Conservation (phyloP, 2,329 filamentous ascomycete species). For the Aspergillus brunneoviolaceus region DNA sequence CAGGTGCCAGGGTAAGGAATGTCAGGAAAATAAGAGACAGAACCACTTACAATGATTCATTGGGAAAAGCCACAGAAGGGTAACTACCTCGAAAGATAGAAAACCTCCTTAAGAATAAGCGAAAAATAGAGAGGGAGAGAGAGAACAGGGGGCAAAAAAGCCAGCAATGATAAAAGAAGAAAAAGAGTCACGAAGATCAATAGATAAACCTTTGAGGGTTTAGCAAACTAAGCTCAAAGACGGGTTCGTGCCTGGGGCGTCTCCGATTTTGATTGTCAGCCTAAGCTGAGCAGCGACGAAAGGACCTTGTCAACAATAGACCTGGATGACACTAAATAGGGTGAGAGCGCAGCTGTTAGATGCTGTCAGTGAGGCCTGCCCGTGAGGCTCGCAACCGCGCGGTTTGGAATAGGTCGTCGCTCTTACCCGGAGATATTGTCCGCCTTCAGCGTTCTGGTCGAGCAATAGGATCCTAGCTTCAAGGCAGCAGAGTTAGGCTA, state of each 20-base stretch:
- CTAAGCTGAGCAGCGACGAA: conserved; percentile 23
- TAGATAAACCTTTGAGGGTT: not conserved
- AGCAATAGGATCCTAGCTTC: conserved; percentile 3
- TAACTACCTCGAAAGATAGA: not conserved
- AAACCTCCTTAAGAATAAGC: not conserved
- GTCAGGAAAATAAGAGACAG: conserved; percentile 24
- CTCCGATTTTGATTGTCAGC: conserved; percentile 20
- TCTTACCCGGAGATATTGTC: conserved; percentile 4
- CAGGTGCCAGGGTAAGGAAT: not conserved
- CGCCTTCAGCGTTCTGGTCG: not conserved
- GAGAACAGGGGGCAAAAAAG: not conserved
- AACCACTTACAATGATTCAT: conserved; percentile 27
- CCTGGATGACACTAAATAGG: conserved; percentile 16
- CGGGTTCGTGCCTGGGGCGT: conserved; percentile 20
- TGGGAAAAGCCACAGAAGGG: conserved; percentile 7
- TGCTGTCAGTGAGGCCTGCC: conserved; percentile 8
- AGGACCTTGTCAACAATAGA: conserved; percentile 20
- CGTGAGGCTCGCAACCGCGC: conserved; percentile 14
- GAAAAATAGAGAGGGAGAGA: no score
- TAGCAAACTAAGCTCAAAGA: conserved; percentile 5
- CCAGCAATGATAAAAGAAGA: not conserved
- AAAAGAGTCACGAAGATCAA: not conserved
- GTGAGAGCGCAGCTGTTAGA: conserved; percentile 13
- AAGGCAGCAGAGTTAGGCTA: not conserved
- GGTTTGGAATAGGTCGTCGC: conserved; percentile 10